Base-by-base conservation (phyloP, 768 basidiomycete species). In the Leccinum imitatum region DNA sequence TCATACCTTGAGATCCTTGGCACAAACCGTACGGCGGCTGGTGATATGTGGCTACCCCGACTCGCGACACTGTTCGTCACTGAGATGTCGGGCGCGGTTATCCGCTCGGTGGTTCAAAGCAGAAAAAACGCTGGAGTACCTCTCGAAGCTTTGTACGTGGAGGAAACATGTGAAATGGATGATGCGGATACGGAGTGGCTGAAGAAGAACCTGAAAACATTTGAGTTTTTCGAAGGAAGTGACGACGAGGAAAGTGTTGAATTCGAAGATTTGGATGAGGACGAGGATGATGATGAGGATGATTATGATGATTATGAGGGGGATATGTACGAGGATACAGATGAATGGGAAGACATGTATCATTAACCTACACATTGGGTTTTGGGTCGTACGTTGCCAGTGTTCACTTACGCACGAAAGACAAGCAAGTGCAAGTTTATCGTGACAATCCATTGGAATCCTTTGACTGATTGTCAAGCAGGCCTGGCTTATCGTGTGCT, bases 161-260 rank as follows among this genome's bases (percentile, higher is more conserved):
- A 82, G 44, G 67, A 78, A 56, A 69, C 75, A 0, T 82, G 82
- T 53, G 69, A 73, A 1, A 44, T 88, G n/a, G 64, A 69, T 0
- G 54, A 64, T 1, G 72, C 73, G 23, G 81, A 85, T 13, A 76
- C 78, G 61, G 68, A 67, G 44, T 89, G 87, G 87, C 66, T 89
- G 41, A 75, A 69, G 54, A 69, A 70, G 6, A 76, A 87, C 63
- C 53, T 85, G 54, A 79, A 83, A 59, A 73, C 73, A 33, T 77
- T 89, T 15, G 81, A 82, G 11, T 80, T 76, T 61, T 89, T 86
- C 60, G 85, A 84, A 59, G 78, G 83, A 35, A 85, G 84, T 50
- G 78, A 79, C 50, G 78, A 79, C 31, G 86, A 75, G 17, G 75
- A 71, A 46, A 61, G 62, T 17, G 58, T 63, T 6, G 75, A 73